These are phyloP conservation scores for Zoysia japonica DNA, from an alignment of 176 grass and related monocot genomes.

Conservation along the genomic window DNA sequence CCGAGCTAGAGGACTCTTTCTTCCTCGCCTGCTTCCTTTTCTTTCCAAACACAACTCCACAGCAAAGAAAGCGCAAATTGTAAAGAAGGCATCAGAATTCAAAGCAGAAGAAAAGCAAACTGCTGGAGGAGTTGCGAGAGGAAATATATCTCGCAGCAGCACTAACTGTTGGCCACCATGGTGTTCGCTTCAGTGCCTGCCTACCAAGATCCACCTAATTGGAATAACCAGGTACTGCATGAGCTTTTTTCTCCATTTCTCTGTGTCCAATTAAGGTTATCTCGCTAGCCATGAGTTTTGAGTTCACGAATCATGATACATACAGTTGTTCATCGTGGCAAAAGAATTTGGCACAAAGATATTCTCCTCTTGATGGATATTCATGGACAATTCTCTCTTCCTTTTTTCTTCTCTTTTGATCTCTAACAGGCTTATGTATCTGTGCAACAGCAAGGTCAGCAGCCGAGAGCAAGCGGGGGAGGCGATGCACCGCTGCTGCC, in stretches of 20 bases:
- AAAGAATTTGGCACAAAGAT: constrained; percentile 44
- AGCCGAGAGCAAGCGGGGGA: constrained; percentile 33
- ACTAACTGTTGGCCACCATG: constrained; percentile 61
- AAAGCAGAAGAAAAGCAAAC: constrained; percentile 56
- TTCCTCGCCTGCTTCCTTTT: constrained; percentile 43
- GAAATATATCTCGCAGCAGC: constrained; percentile 43
- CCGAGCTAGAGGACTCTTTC: constrained; percentile 45
- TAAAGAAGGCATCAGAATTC: constrained; percentile 55
- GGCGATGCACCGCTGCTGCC: constrained; percentile 51
- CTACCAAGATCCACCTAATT: constrained; percentile 91
- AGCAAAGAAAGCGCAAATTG: constrained; percentile 59
- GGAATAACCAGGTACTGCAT: constrained; percentile 81
- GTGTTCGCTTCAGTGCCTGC: constrained; percentile 83
- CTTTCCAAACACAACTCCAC: constrained; percentile 52
- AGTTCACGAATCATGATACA: not conserved
- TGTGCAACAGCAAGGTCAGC: constrained; percentile 51
- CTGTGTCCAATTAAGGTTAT: not conserved
- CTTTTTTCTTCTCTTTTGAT: constrained; percentile 43
- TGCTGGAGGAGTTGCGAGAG: not conserved
- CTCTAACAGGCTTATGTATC: constrained; percentile 6
- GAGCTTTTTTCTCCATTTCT: constrained; percentile 39
- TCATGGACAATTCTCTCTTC: constrained; percentile 51
- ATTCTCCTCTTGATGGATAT: constrained; percentile 80
- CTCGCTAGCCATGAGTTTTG: constrained; percentile 17
- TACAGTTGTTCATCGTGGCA: constrained; percentile 38